Base-by-base conservation (phyloP, 768 basidiomycete genomes). In the Boletus patriciae region DNA sequence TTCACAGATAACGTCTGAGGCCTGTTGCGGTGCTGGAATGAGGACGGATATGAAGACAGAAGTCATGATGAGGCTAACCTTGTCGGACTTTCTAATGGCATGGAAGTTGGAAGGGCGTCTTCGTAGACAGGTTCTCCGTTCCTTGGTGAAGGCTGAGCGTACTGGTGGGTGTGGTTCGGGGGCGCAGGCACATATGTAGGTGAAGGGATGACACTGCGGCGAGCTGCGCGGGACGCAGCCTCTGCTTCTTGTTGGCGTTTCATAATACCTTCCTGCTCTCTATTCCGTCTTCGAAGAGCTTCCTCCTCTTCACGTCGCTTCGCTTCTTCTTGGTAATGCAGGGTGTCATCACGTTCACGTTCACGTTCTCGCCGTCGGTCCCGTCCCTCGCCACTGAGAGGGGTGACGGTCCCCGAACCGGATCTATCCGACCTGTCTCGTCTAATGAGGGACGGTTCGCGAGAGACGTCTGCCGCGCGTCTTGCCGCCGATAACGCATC, bases 41-140 rank as follows among this genome's bases (percentile, higher is more conserved):
- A 61, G 68, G 60, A 18, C 77, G 63, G 33, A 78, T 71, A 59
- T 83, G 27, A 69, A 61, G 42, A 19, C 34, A 57, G 59, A 58
- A 58, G 46, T 76, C 75, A 6, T 70, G 77, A 60, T 80, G 76
- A 44, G 73, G 80, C 83, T 64, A 76, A 81, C 65, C 76, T 74
- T 19, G 76, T 77, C 36, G 87, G 88, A 60, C 78, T 86, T 70
- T 90, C 83, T 15, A 88, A 70, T n/a, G 88, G 86, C 75, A 88
- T 76, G 33, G 75, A 64, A 37, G 71, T 66, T 18, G 79, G 79
- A 23, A 65, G 56, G 8, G 21, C 66, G 16, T 70, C 70, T 55
- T 69, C 68, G 61, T 73, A 69, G 36, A 70, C 31, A n/a, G 57
- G 54, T 54, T 71, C 62, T 50, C 67, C 66, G 16, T 64, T 61